phyloP scores from a whole-genome alignment of 257 asterid species.

The Petunia secreta region DNA sequence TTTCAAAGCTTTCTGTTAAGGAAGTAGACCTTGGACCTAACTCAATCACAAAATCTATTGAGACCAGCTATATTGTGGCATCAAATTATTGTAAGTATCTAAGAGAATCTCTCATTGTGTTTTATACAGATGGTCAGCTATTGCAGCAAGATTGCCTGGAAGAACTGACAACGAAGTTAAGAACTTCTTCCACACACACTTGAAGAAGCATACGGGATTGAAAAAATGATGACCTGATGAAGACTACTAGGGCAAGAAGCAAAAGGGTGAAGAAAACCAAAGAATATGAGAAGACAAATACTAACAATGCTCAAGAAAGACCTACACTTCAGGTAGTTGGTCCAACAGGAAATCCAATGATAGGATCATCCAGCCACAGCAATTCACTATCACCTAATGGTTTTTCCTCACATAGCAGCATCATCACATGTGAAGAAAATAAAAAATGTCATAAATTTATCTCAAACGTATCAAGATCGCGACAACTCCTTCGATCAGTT shows the following conservation, averaged over 20 bases:
- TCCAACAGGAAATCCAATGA: too few relatives aligned
- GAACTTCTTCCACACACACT: conserved; percentile 22
- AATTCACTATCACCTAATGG: neutral
- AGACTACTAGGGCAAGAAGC: neutral
- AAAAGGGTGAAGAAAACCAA: neutral
- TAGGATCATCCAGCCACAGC: too few relatives aligned
- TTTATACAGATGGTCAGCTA: conserved; percentile 16
- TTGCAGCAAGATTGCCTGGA: conserved; percentile 22
- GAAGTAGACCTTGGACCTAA: neutral
- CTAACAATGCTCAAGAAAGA: neutral
- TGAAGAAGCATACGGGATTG: neutral
- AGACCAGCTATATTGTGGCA: neutral
- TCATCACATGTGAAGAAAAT: neutral
- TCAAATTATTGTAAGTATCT: too few relatives aligned
- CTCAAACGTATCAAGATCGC: neutral
- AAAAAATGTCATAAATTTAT: too few relatives aligned
- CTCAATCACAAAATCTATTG: too few relatives aligned
- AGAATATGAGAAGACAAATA: neutral
- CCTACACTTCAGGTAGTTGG: neutral
- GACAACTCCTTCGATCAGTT: neutral
- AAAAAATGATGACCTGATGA: neutral
- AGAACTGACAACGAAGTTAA: conserved; percentile 26
- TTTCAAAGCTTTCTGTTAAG: neutral
- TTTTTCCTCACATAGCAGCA: neutral
- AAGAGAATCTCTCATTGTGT: neutral